phyloP scores from a whole-genome alignment of 257 asterid species.

The Solanum chiquidenum region DNA sequence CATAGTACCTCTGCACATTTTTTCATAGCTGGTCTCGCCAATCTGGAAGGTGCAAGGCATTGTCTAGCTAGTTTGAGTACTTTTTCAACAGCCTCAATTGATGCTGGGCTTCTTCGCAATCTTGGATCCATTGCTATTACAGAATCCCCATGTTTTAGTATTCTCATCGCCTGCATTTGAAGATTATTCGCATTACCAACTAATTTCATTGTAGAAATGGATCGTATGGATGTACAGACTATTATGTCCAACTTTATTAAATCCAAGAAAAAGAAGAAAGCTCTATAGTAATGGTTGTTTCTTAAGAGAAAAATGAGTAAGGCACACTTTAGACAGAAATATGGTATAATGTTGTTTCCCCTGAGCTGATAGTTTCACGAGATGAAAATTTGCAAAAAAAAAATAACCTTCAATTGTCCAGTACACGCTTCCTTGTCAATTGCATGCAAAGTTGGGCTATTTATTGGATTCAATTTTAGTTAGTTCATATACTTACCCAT shows the following conservation, averaged over 20 bases:
- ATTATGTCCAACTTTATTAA: background rate
- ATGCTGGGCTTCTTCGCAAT: constrained; percentile 31
- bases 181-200: background rate
- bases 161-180: constrained; percentile 38
- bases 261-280: background rate
- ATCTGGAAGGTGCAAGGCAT: constrained; percentile 53
- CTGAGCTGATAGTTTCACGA: background rate
- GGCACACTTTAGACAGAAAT: background rate
- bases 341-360: background rate
- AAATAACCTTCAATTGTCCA: background rate
- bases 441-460: background rate
- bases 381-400: background rate
- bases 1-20: constrained; percentile 55
- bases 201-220: background rate
- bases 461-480: background rate
- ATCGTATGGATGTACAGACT: background rate
- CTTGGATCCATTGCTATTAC: constrained; percentile 59
- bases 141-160: constrained; percentile 31
- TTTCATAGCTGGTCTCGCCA: constrained; percentile 56
- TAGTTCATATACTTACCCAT: constrained; percentile 42
- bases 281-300: background rate
- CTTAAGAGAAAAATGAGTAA: background rate
- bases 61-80: constrained; percentile 49
- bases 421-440: background rate
- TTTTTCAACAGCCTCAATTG: constrained; percentile 34